Percentiles rank a stretch among this genome's conserved stretches.
Conservation (phyloP, 805 yeast species). For the Saturnispora sekii region DNA sequence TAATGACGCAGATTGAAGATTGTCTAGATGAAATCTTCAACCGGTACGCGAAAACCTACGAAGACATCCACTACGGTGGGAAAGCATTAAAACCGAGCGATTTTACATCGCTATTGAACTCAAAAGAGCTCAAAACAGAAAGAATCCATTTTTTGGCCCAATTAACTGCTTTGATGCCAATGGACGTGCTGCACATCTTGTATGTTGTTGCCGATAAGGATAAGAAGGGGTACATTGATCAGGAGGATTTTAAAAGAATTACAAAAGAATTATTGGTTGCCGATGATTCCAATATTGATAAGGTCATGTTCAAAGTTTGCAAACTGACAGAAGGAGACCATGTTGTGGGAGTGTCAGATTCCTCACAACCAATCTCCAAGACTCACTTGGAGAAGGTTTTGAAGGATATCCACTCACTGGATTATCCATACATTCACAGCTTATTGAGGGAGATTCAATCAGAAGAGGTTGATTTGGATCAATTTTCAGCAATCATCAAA, state of each 20-base stretch:
- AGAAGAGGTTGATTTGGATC: constrained; percentile 5
- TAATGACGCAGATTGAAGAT: constrained; percentile 1
- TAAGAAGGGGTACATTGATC: constrained; percentile 46
- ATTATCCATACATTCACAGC: constrained; percentile 11
- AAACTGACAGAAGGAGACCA: constrained; percentile 32
- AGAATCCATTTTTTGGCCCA: constrained; percentile 15
- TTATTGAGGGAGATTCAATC: constrained; percentile 7
- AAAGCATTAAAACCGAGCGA: constrained; percentile 24
- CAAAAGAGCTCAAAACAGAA: constrained; percentile 26
- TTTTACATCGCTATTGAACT: constrained; percentile 34
- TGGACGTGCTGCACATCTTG: constrained; percentile 58
- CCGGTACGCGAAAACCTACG: constrained; percentile 28
- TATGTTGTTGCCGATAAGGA: constrained; percentile 73
- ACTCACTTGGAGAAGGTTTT: constrained; percentile 5
- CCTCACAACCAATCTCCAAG: constrained; percentile 4
- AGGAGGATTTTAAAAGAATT: constrained; percentile 64
- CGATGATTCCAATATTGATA: constrained; percentile 35
- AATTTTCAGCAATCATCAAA: constrained; percentile 18
- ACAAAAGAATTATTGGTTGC: constrained; percentile 41
- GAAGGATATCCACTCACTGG: constrained; percentile 6
- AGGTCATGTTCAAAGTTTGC: constrained; percentile 45
- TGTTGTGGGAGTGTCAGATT: constrained; percentile 9
- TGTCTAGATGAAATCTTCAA: constrained; percentile 27
- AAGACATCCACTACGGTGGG: not conserved
- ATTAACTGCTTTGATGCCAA: constrained; percentile 31